phyloP scores from a whole-genome alignment of 163 green algal species.

The Smithsoniella earleae region DNA sequence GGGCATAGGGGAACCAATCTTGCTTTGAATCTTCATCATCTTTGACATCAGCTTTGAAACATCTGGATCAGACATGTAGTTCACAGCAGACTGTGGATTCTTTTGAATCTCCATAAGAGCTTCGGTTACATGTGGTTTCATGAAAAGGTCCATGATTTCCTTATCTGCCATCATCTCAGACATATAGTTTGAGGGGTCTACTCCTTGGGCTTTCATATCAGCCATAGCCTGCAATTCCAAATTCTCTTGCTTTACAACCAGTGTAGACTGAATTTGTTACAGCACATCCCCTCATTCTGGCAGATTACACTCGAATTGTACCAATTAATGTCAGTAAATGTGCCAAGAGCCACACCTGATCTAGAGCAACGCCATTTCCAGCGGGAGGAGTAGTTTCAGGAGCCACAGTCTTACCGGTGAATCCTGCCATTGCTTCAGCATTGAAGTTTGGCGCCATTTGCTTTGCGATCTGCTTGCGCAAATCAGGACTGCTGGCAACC shows the following conservation, averaged over 20 bases:
- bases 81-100: not conserved
- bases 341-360: no score
- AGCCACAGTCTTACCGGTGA: no score
- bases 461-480: constrained; percentile 24
- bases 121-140: constrained; percentile 26
- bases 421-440: not conserved
- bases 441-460: constrained; percentile 30
- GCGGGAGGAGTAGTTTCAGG: no score
- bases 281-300: no score
- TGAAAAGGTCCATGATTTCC: constrained; percentile 29
- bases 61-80: constrained; percentile 30
- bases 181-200: constrained; percentile 19
- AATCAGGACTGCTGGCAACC: constrained; percentile 22
- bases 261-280: no score
- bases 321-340: no score
- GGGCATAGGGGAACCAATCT: constrained; percentile 8
- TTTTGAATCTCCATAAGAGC: constrained; percentile 29
- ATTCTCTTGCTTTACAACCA: no score
- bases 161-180: constrained; percentile 17
- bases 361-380: no score
- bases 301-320: no score
- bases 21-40: constrained; percentile 26
- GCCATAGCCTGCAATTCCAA: constrained; percentile 28
- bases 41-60: constrained; percentile 28
- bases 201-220: constrained; percentile 7